Evolutionary conservation across 139 green algal genomes (phyloP).

Genomic region (Coelastrella sp.): DNA sequence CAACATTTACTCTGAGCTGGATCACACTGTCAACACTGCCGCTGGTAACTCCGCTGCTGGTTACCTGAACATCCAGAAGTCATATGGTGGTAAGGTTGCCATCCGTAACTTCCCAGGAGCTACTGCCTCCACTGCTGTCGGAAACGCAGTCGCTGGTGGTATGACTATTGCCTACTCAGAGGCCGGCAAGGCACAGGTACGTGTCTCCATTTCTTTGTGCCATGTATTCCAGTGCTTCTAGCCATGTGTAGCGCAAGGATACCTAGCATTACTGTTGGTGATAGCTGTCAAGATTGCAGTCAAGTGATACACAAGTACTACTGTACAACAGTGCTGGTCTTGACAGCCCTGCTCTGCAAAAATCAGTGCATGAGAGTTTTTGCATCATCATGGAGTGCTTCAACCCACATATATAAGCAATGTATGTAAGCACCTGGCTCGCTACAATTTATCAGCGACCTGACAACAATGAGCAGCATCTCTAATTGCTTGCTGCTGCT

Average conservation of each 20-base stretch:
- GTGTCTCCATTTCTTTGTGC: not conserved
- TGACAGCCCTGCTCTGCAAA: too few relatives aligned
- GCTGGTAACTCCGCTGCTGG: constrained; percentile 22
- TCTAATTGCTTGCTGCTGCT: not conserved
- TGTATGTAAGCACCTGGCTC: too few relatives aligned
- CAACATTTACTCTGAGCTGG: constrained; percentile 45
- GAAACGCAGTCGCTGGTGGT: constrained; percentile 22
- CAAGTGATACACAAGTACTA: too few relatives aligned
- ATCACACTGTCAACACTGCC: constrained; percentile 8
- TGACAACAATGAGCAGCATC: too few relatives aligned
- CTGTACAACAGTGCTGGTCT: too few relatives aligned
- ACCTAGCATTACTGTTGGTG: not conserved
- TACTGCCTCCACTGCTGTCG: constrained; percentile 39
- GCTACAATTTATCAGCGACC: too few relatives aligned
- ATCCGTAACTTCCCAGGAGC: constrained; percentile 37
- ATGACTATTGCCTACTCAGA: constrained; percentile 30
- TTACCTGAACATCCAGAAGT: constrained; percentile 43
- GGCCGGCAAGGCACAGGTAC: constrained; percentile 12
- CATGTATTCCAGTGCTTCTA: not conserved
- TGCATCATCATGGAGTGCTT: too few relatives aligned
- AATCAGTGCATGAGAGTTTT: too few relatives aligned
- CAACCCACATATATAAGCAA: too few relatives aligned
- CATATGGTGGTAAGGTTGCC: constrained; percentile 13
- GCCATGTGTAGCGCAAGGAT: not conserved
- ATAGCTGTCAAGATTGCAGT: too few relatives aligned